These are phyloP conservation scores for Ramularia endophylla DNA, from an alignment of 2,329 filamentous ascomycete species.

Conservation along the genomic window DNA sequence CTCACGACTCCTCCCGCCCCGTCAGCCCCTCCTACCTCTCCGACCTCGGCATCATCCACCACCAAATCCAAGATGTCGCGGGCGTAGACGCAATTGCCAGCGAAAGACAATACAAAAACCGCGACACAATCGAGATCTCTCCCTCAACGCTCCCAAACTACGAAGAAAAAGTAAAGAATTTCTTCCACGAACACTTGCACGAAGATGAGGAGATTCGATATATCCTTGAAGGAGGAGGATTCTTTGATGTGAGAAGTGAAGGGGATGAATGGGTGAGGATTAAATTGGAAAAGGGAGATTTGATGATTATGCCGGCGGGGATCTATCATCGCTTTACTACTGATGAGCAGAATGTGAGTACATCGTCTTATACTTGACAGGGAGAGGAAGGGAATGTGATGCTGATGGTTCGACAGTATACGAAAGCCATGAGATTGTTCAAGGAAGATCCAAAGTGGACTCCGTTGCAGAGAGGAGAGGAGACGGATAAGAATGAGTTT, in stretches of 20 bases:
- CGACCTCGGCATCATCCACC: conserved; percentile 75
- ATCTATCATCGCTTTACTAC: conserved; percentile 99
- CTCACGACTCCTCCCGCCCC: conserved; percentile 75
- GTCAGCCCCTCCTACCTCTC: conserved; percentile 62
- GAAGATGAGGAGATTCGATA: conserved; percentile 99
- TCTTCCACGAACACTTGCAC: conserved; percentile 94
- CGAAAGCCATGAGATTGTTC: conserved; percentile 93
- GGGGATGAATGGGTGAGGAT: conserved; percentile 88
- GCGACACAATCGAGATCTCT: conserved; percentile 86
- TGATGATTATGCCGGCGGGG: conserved; percentile 88
- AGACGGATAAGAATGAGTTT: conserved; percentile 72
- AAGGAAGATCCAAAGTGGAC: conserved; percentile 99
- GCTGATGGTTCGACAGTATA: conserved; percentile 56
- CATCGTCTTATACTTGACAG: background rate
- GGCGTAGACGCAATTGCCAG: conserved; percentile 68
- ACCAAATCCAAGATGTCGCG: conserved; percentile 55
- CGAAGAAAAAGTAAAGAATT: conserved; percentile 87
- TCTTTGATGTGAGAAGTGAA: conserved; percentile 83
- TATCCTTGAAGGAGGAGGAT: conserved; percentile 80
- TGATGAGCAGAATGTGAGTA: conserved; percentile 77
- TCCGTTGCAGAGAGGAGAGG: conserved; percentile 71
- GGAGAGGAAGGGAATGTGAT: conserved; percentile 15
- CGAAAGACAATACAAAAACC: conserved; percentile 82
- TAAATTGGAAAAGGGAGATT: conserved; percentile 72
- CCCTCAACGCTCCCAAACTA: conserved; percentile 79